These are phyloP conservation scores for Sporobolomyces phaffii DNA, from an alignment of 768 basidiomycete species.

Conservation along the genomic window DNA sequence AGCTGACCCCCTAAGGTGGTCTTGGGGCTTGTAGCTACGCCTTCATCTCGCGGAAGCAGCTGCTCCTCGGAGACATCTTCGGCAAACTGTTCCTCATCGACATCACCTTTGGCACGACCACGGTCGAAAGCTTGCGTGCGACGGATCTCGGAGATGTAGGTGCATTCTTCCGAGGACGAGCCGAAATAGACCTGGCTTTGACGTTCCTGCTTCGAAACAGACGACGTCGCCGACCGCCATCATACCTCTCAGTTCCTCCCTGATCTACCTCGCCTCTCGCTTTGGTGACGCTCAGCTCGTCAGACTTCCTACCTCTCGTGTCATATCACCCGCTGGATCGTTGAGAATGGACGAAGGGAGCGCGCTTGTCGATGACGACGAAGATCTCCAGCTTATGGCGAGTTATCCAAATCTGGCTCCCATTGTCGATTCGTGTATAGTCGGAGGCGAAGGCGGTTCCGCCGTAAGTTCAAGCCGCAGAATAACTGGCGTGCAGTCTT, in stretches of 20 bases:
- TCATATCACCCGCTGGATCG: no score
- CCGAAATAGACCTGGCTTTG: no score
- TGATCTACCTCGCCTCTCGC: slow-evolving; percentile 73
- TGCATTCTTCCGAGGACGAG: background rate
- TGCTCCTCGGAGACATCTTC: slow-evolving; percentile 39
- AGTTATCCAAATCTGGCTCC: slow-evolving; percentile 73
- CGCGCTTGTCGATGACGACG: no score
- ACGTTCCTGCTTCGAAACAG: no score
- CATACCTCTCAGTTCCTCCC: slow-evolving; percentile 64
- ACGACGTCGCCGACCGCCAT: slow-evolving; percentile 65
- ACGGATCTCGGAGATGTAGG: slow-evolving; percentile 68
- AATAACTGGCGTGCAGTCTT: slow-evolving; percentile 44
- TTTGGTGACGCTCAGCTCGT: slow-evolving; percentile 73
- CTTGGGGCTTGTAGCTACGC: no score
- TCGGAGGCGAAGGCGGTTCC: slow-evolving; percentile 37
- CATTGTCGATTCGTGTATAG: slow-evolving; percentile 70
- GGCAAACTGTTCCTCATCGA: slow-evolving; percentile 28
- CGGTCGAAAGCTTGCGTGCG: slow-evolving; percentile 44
- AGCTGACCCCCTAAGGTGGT: no score
- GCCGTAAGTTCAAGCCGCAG: slow-evolving; percentile 57
- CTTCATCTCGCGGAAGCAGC: background rate
- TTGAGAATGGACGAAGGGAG: slow-evolving; percentile 35
- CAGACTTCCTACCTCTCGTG: slow-evolving; percentile 40
- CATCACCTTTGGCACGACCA: background rate
- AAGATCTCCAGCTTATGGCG: slow-evolving; percentile 58